These are phyloP conservation scores for Neonectria neomacrospora DNA, from an alignment of 2,329 filamentous ascomycete genomes.

Conservation along the genomic window DNA sequence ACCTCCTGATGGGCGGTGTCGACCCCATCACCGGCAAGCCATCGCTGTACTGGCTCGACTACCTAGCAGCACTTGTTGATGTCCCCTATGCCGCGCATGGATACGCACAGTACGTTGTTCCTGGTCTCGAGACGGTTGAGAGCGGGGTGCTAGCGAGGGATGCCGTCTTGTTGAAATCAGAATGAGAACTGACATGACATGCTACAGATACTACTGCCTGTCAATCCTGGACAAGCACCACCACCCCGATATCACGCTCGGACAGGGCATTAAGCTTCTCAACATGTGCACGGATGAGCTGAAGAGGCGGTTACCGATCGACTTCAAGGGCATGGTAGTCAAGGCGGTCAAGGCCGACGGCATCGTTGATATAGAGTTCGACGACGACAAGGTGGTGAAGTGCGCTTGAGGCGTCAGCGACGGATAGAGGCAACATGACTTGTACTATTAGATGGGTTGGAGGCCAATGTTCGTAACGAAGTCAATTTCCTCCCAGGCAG, in stretches of 20 bases:
- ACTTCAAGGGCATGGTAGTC: conserved; percentile 97
- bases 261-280: conserved; percentile 90
- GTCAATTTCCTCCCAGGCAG: conserved; percentile 36
- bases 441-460: conserved; percentile 53
- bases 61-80: conserved; percentile 87
- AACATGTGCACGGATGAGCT: conserved; percentile 96
- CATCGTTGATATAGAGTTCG: conserved; percentile 84
- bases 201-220: conserved; percentile 89
- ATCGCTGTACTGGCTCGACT: conserved; percentile 96
- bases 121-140: background rate
- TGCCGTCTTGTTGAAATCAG: background rate
- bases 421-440: conserved; percentile 40
- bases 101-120: conserved; percentile 84
- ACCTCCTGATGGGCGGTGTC: conserved; percentile 92
- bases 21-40: conserved; percentile 93
- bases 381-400: conserved; percentile 80
- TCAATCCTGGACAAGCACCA: conserved; percentile 99
- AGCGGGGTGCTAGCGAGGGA: background rate
- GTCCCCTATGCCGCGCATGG: conserved; percentile 97
- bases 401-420: conserved; percentile 58
- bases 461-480: conserved; percentile 41
- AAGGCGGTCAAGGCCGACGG: conserved; percentile 97
- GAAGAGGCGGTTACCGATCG: conserved; percentile 95
- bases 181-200: conserved; percentile 37
- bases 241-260: conserved; percentile 90